Conservation (phyloP, 1,284 basidiomycete genomes). For the Pyrrhoderma noxium region DNA sequence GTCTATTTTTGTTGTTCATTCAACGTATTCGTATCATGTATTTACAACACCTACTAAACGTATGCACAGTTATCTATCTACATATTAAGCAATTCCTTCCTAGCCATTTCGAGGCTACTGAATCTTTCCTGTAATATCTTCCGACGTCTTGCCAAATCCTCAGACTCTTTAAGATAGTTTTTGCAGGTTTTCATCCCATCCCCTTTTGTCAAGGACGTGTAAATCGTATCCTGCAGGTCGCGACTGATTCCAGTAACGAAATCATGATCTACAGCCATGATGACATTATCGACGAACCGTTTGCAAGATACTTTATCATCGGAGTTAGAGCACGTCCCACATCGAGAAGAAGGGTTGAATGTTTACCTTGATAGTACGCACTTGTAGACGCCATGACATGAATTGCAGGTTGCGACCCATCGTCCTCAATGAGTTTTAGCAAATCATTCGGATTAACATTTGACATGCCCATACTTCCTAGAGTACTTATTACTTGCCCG, state of each 20-base stretch:
- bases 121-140: slow-evolving; percentile 43
- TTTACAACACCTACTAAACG: too few species aligned
- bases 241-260: slow-evolving; percentile 35
- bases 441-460: slow-evolving; percentile 38
- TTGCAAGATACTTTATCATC: slow-evolving; percentile 73
- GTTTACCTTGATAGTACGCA: slow-evolving; percentile 64
- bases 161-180: slow-evolving; percentile 49
- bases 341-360: not conserved
- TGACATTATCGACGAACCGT: slow-evolving; percentile 57
- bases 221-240: slow-evolving; percentile 36
- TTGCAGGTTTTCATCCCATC: slow-evolving; percentile 41
- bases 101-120: too few species aligned
- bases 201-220: slow-evolving; percentile 39
- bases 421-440: slow-evolving; percentile 44
- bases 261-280: slow-evolving; percentile 55
- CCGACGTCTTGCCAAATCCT: slow-evolving; percentile 37
- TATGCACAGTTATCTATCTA: too few species aligned
- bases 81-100: too few species aligned
- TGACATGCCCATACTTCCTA: slow-evolving; percentile 39
- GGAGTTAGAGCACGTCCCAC: too few species aligned
- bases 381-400: slow-evolving; percentile 63
- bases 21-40: too few species aligned
- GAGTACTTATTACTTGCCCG: slow-evolving; percentile 31
- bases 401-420: slow-evolving; percentile 48
- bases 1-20: too few species aligned